Conservation (phyloP, 345 rosid genomes). For the Euphorbia peplus region DNA sequence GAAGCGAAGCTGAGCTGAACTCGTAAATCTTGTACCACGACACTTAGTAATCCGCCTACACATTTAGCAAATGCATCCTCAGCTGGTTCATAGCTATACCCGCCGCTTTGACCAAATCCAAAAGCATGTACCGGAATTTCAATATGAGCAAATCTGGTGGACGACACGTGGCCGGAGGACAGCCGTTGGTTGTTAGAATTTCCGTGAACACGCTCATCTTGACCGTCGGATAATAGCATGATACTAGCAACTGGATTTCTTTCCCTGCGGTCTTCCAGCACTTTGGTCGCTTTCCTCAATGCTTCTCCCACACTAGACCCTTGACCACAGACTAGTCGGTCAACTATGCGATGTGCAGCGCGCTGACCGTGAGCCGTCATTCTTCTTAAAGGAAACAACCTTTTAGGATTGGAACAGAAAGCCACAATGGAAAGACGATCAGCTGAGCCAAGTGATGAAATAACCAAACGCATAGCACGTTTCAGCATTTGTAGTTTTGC, state of each 20-base stretch:
- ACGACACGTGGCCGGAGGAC: conserved; percentile 7
- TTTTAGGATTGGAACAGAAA: conserved; percentile 16
- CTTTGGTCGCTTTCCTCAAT: conserved; percentile 76
- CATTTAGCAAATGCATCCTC: conserved; percentile 71
- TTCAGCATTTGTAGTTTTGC: conserved; percentile 31
- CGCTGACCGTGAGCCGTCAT: conserved; percentile 35
- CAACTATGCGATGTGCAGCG: conserved; percentile 53
- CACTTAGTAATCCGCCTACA: conserved; percentile 27
- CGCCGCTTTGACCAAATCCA: conserved; percentile 28
- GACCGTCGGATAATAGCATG: conserved; percentile 59
- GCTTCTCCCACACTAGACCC: conserved; percentile 65
- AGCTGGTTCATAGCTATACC: conserved; percentile 30
- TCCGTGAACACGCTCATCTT: conserved; percentile 37
- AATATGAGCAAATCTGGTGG: conserved; percentile 27
- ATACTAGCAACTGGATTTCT: conserved; percentile 62
- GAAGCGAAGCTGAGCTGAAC: conserved; percentile 29
- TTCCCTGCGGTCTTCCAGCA: conserved; percentile 79
- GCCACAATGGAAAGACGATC: conserved; percentile 35
- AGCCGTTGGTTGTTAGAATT: conserved; percentile 23
- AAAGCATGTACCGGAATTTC: conserved; percentile 33
- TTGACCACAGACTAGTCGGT: conserved; percentile 57
- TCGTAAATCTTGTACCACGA: conserved; percentile 29
- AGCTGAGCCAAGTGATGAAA: conserved; percentile 27
- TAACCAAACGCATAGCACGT: conserved; percentile 33
- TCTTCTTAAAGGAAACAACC: conserved; percentile 25